Percentiles rank a stretch among this genome's conserved stretches.
Evolutionary conservation across 805 yeast genomes (phyloP).

Genomic region (Kodamaea kakaduensis): DNA sequence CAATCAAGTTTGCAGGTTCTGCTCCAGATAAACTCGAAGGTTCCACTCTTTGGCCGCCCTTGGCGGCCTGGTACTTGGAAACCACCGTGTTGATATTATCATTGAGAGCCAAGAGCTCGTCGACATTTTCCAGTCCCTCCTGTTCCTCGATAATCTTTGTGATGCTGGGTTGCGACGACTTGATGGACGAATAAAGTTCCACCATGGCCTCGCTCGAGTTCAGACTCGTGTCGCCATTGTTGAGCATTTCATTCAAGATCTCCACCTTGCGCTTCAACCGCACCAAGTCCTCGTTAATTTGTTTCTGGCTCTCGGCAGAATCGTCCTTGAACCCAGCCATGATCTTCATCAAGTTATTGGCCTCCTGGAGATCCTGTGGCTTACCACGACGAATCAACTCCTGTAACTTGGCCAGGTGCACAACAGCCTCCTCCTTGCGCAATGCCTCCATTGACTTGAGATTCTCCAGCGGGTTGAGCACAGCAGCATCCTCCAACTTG

Average conservation of each 20-base stretch:
- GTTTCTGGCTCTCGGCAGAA: slow-evolving; percentile 68
- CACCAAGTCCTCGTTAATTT: slow-evolving; percentile 78
- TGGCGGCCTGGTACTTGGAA: slow-evolving; percentile 61
- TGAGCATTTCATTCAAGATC: slow-evolving; percentile 81
- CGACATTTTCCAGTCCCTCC: slow-evolving; percentile 48
- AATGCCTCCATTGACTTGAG: slow-evolving; percentile 86
- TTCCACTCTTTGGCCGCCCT: slow-evolving; percentile 55
- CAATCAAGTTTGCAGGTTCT: slow-evolving; percentile 37
- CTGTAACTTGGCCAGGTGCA: slow-evolving; percentile 91
- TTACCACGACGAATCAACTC: slow-evolving; percentile 93
- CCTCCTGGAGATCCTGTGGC: slow-evolving; percentile 93
- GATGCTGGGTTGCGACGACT: slow-evolving; percentile 81
- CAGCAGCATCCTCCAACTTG: slow-evolving; percentile 87
- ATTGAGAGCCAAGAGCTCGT: slow-evolving; percentile 61
- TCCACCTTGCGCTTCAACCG: slow-evolving; percentile 83
- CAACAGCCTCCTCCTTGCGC: slow-evolving; percentile 87
- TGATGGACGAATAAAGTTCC: slow-evolving; percentile 75
- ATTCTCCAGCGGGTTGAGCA: slow-evolving; percentile 82
- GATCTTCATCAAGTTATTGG: slow-evolving; percentile 92
- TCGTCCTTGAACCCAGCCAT: slow-evolving; percentile 98
- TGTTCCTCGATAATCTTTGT: slow-evolving; percentile 82
- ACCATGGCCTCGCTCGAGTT: slow-evolving; percentile 66
- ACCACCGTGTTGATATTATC: slow-evolving; percentile 71
- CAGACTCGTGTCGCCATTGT: slow-evolving; percentile 42
- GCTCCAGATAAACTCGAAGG: slow-evolving; percentile 35